phyloP scores from a whole-genome alignment of 805 yeast genomes.

The Saccharomyces kudriavzevii region DNA sequence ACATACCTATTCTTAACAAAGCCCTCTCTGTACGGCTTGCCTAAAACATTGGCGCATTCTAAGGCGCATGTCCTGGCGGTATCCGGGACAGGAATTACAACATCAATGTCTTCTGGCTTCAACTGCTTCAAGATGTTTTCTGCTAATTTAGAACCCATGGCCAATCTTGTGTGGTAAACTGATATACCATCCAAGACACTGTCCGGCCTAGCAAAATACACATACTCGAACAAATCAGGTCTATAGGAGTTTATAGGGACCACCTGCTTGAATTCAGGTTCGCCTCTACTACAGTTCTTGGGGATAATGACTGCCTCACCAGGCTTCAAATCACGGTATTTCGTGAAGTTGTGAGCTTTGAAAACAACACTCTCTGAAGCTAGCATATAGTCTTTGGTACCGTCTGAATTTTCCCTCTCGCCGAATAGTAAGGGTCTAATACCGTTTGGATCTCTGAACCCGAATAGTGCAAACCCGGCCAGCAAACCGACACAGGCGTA shows the following conservation, averaged over 20 bases:
- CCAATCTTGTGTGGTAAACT: constrained; percentile 84
- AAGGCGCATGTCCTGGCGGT: constrained; percentile 94
- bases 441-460: constrained; percentile 96
- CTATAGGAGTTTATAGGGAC: constrained; percentile 71
- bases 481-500: constrained; percentile 91
- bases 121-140: constrained; percentile 48
- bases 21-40: constrained; percentile 88
- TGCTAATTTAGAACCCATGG: constrained; percentile 90
- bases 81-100: constrained; percentile 96
- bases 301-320: constrained; percentile 96
- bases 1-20: constrained; percentile 94
- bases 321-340: constrained; percentile 75
- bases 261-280: constrained; percentile 80
- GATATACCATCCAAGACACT: constrained; percentile 94
- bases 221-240: constrained; percentile 95
- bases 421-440: constrained; percentile 87
- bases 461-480: constrained; percentile 92
- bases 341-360: constrained; percentile 80
- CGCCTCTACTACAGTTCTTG: constrained; percentile 47
- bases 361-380: constrained; percentile 93
- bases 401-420: constrained; percentile 63
- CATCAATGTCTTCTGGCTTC: constrained; percentile 62
- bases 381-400: constrained; percentile 79
- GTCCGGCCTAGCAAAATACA: constrained; percentile 96
- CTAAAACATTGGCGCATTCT: constrained; percentile 77